A percentile compares a stretch with the other conserved stretches of the same genome.
Evolutionary conservation across 2,329 filamentous ascomycete genomes (phyloP).

Genomic region (Dryadomyces sulphureus): DNA sequence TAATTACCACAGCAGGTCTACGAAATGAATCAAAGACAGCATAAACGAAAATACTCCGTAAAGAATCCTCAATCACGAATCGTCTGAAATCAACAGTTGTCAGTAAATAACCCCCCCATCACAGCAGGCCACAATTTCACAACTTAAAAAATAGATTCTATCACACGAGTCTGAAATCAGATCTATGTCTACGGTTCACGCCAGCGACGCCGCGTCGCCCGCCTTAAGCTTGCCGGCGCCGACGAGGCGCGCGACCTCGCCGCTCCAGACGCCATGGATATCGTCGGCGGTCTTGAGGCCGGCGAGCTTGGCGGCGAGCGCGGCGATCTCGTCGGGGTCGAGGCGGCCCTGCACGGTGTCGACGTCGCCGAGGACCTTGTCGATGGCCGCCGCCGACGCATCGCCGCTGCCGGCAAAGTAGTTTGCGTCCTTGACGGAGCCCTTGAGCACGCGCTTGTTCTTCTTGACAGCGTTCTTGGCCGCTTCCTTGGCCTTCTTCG

Average conservation of each 20-base stretch:
- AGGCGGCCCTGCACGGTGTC: constrained; percentile 80
- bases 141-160: too few species aligned
- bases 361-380: constrained; percentile 69
- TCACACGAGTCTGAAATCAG: constrained; percentile 6
- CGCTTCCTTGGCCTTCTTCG: constrained; percentile 96
- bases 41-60: too few species aligned
- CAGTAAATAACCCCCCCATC: too few species aligned
- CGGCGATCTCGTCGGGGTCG: constrained; percentile 79
- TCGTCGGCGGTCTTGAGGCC: constrained; percentile 64
- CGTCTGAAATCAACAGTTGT: too few species aligned
- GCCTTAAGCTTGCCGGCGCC: constrained; percentile 36
- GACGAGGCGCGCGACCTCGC: constrained; percentile 37
- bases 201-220: constrained; percentile 58
- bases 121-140: too few species aligned
- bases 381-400: constrained; percentile 61
- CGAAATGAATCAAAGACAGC: too few species aligned
- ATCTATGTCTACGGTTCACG: constrained; percentile 12
- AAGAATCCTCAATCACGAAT: too few species aligned
- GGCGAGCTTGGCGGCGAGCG: constrained; percentile 65
- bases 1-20: too few species aligned
- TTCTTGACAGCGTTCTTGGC: constrained; percentile 99
- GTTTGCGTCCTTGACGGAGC: constrained; percentile 91
- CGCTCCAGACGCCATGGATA: constrained; percentile 73
- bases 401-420: constrained; percentile 76
- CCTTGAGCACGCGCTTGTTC: constrained; percentile 96